These are phyloP conservation scores for Chaetomiaceae sp. DNA, from an alignment of 2,329 filamentous ascomycete species.

Conservation along the genomic window DNA sequence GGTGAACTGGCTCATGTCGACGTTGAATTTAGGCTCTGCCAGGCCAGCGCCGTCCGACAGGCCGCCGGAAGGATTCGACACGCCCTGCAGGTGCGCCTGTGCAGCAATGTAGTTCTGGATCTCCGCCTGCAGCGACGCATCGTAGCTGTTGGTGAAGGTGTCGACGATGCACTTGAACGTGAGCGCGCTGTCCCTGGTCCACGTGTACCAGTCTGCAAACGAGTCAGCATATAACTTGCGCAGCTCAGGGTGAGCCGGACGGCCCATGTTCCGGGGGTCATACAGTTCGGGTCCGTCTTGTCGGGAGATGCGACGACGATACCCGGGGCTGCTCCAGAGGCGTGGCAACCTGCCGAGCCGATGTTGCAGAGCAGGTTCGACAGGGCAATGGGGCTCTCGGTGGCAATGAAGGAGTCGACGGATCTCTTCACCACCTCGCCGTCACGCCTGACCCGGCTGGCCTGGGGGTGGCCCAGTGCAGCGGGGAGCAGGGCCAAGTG, in stretches of 20 bases:
- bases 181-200: slow-evolving; percentile 69
- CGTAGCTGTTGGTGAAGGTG: slow-evolving; percentile 53
- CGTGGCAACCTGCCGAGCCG: slow-evolving; percentile 46
- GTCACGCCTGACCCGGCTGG: slow-evolving; percentile 28
- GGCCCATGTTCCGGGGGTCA: too few relatives aligned
- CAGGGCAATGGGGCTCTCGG: slow-evolving; percentile 46
- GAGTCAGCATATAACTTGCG: background rate
- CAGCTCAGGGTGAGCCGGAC: too few relatives aligned
- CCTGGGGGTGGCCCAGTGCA: slow-evolving; percentile 41
- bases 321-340: slow-evolving; percentile 41
- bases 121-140: slow-evolving; percentile 48
- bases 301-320: slow-evolving; percentile 54
- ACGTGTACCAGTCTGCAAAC: slow-evolving; percentile 67
- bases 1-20: slow-evolving; percentile 57
- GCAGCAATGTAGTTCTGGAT: slow-evolving; percentile 64
- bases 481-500: slow-evolving; percentile 11
- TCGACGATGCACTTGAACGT: slow-evolving; percentile 65
- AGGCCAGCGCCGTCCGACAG: slow-evolving; percentile 49
- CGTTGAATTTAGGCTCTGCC: slow-evolving; percentile 68
- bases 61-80: slow-evolving; percentile 62
- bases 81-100: slow-evolving; percentile 59
- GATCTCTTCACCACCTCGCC: slow-evolving; percentile 38
- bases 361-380: slow-evolving; percentile 53
- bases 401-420: slow-evolving; percentile 47
- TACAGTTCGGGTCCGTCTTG: slow-evolving; percentile 50